Conservation (phyloP, 2,329 filamentous ascomycete species). For the Penicillium nordicum region DNA sequence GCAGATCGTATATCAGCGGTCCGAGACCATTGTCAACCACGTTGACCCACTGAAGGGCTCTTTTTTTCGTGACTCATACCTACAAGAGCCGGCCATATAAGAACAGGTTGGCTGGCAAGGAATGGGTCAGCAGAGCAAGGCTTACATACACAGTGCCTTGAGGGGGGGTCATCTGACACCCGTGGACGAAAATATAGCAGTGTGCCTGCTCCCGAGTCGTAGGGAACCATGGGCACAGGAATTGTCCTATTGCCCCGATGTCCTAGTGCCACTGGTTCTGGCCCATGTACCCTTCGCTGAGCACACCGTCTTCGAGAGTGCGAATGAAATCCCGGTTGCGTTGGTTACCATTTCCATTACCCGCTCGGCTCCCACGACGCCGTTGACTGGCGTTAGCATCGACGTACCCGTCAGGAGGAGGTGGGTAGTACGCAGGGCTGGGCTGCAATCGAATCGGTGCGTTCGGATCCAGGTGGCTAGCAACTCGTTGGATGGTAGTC, state of each 20-base stretch:
- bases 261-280: constrained; percentile 67
- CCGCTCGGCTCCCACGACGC: constrained; percentile 70
- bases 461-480: constrained; percentile 91
- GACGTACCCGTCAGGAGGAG: constrained; percentile 76
- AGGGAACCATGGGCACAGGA: neutral
- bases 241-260: neutral
- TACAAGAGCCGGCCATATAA: constrained; percentile 2
- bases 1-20: constrained; percentile 10
- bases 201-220: neutral
- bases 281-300: constrained; percentile 86
- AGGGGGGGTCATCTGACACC: neutral
- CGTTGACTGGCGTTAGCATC: constrained; percentile 65
- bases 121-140: neutral
- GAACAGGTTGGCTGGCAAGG: neutral
- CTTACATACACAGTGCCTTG: neutral
- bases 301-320: constrained; percentile 86
- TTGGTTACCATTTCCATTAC: constrained; percentile 46
- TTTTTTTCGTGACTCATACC: neutral
- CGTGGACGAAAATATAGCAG: constrained; percentile 3
- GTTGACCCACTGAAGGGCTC: neutral
- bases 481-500: constrained; percentile 86
- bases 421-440: constrained; percentile 95
- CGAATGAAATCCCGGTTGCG: constrained; percentile 84
- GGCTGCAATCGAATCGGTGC: constrained; percentile 92
- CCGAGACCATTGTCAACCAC: constrained; percentile 2